phyloP scores from a whole-genome alignment of 257 asterid genomes.

The Leptodermis oblonga region DNA sequence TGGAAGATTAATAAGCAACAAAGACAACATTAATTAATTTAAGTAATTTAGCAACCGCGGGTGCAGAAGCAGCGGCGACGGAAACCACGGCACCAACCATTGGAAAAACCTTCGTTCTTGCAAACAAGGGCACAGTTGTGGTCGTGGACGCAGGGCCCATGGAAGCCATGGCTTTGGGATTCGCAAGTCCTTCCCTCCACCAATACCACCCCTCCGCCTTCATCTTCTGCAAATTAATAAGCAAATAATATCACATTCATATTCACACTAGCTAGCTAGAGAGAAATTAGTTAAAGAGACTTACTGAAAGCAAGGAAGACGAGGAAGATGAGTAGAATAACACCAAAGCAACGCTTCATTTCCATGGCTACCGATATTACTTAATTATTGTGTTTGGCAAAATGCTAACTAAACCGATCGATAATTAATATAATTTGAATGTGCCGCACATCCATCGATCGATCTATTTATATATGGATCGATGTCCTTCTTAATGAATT shows the following conservation, averaged over 20 bases:
- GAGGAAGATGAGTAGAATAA: conserved; percentile 18
- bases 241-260: no score
- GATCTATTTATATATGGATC: no score
- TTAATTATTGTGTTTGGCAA: no score
- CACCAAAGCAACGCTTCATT: conserved; percentile 13
- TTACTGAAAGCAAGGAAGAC: conserved; percentile 22
- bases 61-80: conserved; percentile 43
- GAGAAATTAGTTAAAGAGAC: no score
- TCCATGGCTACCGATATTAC: conserved; percentile 10
- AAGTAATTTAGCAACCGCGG: conserved; percentile 15
- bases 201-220: conserved; percentile 11
- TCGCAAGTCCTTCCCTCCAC: conserved; percentile 25
- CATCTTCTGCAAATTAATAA: no score
- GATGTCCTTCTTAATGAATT: no score
- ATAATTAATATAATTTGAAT: no score
- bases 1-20: no score
- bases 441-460: no score
- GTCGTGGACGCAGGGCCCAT: conserved; percentile 32
- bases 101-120: conserved; percentile 28
- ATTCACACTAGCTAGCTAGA: no score
- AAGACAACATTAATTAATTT: no score
- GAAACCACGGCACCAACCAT: conserved; percentile 41
- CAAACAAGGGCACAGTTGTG: conserved; percentile 41
- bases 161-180: conserved; percentile 35
- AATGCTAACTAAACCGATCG: no score